phyloP scores from a whole-genome alignment of 2,329 filamentous ascomycete species.

The Nothophoma quercina region DNA sequence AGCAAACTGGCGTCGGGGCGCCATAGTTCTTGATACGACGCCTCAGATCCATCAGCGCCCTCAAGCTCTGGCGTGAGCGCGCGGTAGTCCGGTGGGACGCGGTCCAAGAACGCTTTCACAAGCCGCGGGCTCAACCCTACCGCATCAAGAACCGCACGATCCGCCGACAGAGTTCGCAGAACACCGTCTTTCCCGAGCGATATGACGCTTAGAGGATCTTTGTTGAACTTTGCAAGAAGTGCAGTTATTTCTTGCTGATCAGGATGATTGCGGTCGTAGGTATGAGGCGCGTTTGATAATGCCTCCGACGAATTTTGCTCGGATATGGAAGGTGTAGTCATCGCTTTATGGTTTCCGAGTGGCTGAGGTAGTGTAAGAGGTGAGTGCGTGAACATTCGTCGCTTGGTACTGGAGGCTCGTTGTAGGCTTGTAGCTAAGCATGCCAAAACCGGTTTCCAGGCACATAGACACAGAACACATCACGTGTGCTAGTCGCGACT shows the following conservation, averaged over 20 bases:
- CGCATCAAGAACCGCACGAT: no score
- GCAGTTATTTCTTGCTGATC: not conserved
- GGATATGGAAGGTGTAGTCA: not conserved
- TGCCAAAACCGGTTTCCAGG: not conserved
- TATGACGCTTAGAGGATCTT: no score
- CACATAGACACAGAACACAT: not conserved
- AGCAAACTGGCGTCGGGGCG: no score
- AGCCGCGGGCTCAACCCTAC: no score
- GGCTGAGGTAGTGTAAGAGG: not conserved
- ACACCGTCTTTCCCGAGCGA: no score
- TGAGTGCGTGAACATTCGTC: not conserved
- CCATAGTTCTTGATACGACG: no score
- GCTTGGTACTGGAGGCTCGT: not conserved
- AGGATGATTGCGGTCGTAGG: slow-evolving; percentile 1
- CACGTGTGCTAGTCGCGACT: not conserved
- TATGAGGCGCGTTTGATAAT: not conserved
- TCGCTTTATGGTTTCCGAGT: not conserved
- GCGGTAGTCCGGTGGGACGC: no score
- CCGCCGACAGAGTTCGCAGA: no score
- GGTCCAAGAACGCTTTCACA: no score
- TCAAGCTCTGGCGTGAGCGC: no score
- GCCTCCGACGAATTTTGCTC: not conserved
- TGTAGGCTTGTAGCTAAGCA: not conserved
- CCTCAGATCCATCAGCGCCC: no score
- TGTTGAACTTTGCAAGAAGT: slow-evolving; percentile 37